Conservation (phyloP, 257 asterid genomes). For the Jacaranda mimosifolia region DNA sequence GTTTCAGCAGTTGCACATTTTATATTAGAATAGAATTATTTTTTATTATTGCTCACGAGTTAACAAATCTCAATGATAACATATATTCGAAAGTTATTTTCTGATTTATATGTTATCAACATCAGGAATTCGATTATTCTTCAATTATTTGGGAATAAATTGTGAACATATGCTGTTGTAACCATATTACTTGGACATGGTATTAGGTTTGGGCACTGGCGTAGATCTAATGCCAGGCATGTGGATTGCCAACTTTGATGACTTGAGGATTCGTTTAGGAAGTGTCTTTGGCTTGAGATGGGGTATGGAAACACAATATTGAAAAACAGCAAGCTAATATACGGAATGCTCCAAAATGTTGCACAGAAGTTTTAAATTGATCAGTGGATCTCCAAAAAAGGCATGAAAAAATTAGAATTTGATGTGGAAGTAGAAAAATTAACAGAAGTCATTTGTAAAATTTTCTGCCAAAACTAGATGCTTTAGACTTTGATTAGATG, state of each 20-base stretch:
- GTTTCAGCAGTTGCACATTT: not conserved
- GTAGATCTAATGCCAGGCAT: not conserved
- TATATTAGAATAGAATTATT: slow-evolving; percentile 1
- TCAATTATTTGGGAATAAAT: not conserved
- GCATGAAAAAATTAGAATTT: not conserved
- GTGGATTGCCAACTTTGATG: not conserved
- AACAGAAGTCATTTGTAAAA: not conserved
- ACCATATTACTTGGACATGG: slow-evolving; percentile 4
- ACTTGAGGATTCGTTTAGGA: not conserved
- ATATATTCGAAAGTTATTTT: not conserved
- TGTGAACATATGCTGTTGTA: slow-evolving; percentile 24
- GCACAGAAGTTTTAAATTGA: not conserved
- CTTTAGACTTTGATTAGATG: slow-evolving; percentile 6
- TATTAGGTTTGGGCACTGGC: not conserved
- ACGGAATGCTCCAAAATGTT: not conserved
- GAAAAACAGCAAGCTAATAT: not conserved
- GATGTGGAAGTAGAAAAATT: not conserved
- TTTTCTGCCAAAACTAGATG: not conserved
- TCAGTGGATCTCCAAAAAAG: no score
- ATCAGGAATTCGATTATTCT: slow-evolving; percentile 14
- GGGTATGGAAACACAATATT: not conserved
- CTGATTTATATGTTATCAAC: not conserved
- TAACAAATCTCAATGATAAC: not conserved
- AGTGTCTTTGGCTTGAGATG: not conserved
- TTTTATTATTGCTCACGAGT: not conserved